Evolutionary conservation across 2,329 filamentous ascomycete species (phyloP), one percentile per base, ranked within the genome.

Genomic region (Scedosporium apiospermum): DNA sequence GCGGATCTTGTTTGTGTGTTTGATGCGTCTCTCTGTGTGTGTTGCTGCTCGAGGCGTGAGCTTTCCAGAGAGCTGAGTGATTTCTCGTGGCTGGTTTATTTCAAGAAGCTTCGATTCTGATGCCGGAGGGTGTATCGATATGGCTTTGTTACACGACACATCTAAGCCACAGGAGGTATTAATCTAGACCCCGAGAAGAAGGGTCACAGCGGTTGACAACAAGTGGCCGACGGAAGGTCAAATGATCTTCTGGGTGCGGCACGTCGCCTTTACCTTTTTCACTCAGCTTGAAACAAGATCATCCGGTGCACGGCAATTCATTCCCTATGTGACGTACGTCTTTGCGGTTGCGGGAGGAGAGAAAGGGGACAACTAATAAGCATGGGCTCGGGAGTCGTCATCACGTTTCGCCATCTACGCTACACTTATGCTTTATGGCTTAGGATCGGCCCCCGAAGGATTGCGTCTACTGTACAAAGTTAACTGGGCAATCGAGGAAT

Each of bases 281-380:
- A 27, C 51, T 27, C 51, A 55, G 60, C 46, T 61, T 57, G 60
- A 61, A 61, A 61, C 60, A 57, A 26, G 60, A 61, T 61, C 60
- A 38, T 16, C n/a, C 27, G 34, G 27, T 2, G 26, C 55, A 27
- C 55, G 55, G 55, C 27, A 58, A 38, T 38, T 34, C 26, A 18
- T 18, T 58, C 26, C 21, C 27, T 38, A 6, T 58, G 55, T 41
- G 34, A 34, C 34, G 34, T 38, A 58, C 34, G 34, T 38, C 27
- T 41, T 58, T 10, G 27, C n/a, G 26, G 16, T n/a, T 41, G n/a
- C 14, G 55, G 55, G 55, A 41, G 12, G 44, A 23, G 16, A 21
- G 44, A 23, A 7, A 12, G 21, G 21, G n/a, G 44, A 10, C 9
- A 49, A 21, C 16, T n/a, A 21, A 46, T 12, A 46, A 46, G 23